phyloP scores from a whole-genome alignment of 2,329 filamentous ascomycete genomes.

The Colletotrichum sp. region DNA sequence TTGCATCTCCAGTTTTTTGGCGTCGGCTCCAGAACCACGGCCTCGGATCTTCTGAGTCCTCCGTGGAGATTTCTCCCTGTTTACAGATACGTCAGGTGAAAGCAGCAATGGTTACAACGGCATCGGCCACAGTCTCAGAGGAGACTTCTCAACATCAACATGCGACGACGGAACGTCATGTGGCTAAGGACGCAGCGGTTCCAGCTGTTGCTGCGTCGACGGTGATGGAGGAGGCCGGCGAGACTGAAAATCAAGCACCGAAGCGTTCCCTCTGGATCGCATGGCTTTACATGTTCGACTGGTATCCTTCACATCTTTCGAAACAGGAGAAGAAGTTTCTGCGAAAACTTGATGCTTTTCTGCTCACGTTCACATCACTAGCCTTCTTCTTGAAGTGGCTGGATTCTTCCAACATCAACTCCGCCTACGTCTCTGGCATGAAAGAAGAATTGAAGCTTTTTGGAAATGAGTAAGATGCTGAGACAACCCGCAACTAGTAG shows the following conservation, averaged over 20 bases:
- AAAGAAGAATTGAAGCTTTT: conserved; percentile 37
- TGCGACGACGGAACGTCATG: neutral
- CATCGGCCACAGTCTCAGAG: neutral
- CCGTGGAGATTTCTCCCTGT: neutral
- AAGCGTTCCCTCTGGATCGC: conserved; percentile 21
- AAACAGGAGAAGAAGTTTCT: conserved; percentile 23
- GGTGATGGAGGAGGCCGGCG: conserved; percentile 51
- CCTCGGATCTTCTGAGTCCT: neutral
- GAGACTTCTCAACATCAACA: neutral
- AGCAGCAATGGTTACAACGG: neutral
- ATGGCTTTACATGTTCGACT: conserved; percentile 29
- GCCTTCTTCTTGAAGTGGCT: conserved; percentile 26
- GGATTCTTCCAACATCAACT: conserved; percentile 42
- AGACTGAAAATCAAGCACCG: conserved; percentile 6
- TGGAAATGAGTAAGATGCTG: conserved; percentile 31
- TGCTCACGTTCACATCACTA: conserved; percentile 23
- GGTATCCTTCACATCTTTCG: conserved; percentile 28
- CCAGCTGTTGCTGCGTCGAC: conserved; percentile 46
- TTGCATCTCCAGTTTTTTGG: neutral
- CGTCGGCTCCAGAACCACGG: neutral
- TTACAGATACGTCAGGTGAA: neutral
- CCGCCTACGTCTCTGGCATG: conserved; percentile 45
- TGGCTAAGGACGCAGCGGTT: neutral
- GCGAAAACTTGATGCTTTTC: conserved; percentile 26
- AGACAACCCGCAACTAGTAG: neutral